phyloP scores from a whole-genome alignment of 257 asterid species.

The Euphrasia confusa region DNA sequence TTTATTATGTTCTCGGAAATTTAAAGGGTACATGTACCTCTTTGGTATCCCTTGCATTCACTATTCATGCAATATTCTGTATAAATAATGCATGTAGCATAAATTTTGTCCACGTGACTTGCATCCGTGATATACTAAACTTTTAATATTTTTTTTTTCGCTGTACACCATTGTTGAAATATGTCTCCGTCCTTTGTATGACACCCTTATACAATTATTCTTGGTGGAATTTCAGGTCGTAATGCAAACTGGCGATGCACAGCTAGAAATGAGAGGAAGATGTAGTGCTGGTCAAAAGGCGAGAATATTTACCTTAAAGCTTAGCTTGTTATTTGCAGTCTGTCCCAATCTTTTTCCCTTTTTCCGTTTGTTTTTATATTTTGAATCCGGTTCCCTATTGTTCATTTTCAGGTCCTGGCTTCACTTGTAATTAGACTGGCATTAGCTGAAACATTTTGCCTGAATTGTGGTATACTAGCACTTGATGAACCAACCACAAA shows the following conservation, averaged over 20 bases:
- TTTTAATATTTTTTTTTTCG: neutral
- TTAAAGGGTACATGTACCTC: neutral
- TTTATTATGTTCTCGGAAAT: neutral
- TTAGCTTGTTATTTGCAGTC: slow-evolving; percentile 8
- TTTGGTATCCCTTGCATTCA: neutral
- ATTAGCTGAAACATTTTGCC: slow-evolving; percentile 96
- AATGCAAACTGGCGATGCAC: slow-evolving; percentile 98
- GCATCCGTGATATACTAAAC: neutral
- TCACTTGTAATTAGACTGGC: slow-evolving; percentile 90
- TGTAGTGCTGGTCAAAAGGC: slow-evolving; percentile 99
- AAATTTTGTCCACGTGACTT: neutral
- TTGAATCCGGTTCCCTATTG: neutral
- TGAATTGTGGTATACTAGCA: slow-evolving; percentile 94
- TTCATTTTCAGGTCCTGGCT: slow-evolving; percentile 70
- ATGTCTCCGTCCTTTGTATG: neutral
- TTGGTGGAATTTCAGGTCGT: slow-evolving; percentile 49
- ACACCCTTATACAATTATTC: neutral
- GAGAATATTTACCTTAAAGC: slow-evolving; percentile 6
- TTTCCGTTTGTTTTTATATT: neutral
- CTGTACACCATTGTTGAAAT: neutral
- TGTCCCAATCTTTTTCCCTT: neutral
- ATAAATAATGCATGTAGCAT: neutral
- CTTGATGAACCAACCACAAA: slow-evolving; percentile 98
- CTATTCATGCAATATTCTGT: slow-evolving; percentile 2
- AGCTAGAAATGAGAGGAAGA: slow-evolving; percentile 98